A percentile compares a stretch with the other conserved stretches of the same genome.
Evolutionary conservation across 805 yeast species (phyloP).

Genomic region (Candida yuanshanica): DNA sequence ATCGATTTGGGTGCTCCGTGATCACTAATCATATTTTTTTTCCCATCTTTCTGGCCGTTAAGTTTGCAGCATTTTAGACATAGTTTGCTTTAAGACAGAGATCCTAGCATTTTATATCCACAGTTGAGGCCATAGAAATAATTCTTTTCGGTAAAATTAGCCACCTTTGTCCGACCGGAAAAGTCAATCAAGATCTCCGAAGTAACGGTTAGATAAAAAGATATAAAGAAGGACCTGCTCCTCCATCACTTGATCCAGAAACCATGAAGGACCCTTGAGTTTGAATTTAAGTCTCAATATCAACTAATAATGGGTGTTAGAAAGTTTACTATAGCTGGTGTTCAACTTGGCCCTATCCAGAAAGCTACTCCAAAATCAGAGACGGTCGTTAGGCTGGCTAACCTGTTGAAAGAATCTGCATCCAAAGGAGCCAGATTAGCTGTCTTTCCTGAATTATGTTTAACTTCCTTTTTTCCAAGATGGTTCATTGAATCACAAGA

Average conservation of each 20-base stretch:
- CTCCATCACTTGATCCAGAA: too few species aligned
- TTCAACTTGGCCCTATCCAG: conserved; percentile 31
- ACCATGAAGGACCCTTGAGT: too few species aligned
- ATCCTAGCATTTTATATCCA: too few species aligned
- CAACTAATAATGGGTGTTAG: conserved; percentile 16
- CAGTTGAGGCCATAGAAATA: too few species aligned
- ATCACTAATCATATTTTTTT: too few species aligned
- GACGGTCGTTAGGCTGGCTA: conserved; percentile 26
- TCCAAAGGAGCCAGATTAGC: conserved; percentile 28
- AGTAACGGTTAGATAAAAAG: not conserved
- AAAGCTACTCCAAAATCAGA: conserved; percentile 26
- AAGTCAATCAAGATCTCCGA: not conserved
- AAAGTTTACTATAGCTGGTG: conserved; percentile 28
- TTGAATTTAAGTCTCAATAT: too few species aligned
- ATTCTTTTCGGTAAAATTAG: not conserved
- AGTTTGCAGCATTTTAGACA: too few species aligned
- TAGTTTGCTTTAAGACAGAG: too few species aligned
- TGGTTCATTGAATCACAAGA: conserved; percentile 29
- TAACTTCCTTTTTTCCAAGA: conserved; percentile 34
- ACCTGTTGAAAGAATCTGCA: conserved; percentile 27
- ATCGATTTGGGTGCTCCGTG: too few species aligned
- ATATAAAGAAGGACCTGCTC: not conserved
- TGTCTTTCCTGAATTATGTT: conserved; percentile 32
- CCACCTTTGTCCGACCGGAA: not conserved
- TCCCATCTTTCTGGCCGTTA: too few species aligned